Evolutionary conservation across 352 stramenopile genomes (phyloP), one percentile per base, ranked within the genome.

Genomic region (Phytophthora gonapodyides): DNA sequence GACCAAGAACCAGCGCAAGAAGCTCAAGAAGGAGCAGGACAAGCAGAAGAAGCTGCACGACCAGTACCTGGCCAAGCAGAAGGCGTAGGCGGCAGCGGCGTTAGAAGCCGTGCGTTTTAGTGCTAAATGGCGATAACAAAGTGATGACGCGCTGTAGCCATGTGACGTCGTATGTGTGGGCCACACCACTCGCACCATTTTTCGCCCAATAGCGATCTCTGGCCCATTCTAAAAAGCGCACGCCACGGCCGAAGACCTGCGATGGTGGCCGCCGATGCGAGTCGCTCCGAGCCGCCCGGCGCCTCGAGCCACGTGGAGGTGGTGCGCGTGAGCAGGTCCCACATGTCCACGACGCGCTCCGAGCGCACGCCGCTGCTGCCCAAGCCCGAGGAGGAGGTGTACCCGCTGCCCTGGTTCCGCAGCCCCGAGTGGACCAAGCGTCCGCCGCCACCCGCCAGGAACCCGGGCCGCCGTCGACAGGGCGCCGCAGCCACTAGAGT

Each of bases 41-140:
- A 95, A 95, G 75, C 86, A 95, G 62, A 91, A 92, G 69, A 95
- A 93, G 68, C 72, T 93, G 43, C 76, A 92, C 59, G 82, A 93
- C 17, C 41, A 63, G 3, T 91, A 88, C 64, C 55, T 93, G 33
- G 59, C 70, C 48, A 73, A 73, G 45, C 47, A 68, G 45, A 74
- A 66, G 51, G 38, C 45, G 21, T 63, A 66, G 2, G 33, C 7
- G 16, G 3, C 12, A 48, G 24, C 16, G 16, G 19, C 15, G 4
- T 27, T 27, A 27, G 24, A 27, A 24, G n/a, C n/a, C n/a, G n/a
- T n/a, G n/a, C n/a, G n/a, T n/a, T n/a, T n/a, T n/a, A n/a, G n/a
- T n/a, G n/a, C n/a, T n/a, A n/a, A n/a, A 13, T 16, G 48, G 11
- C 13, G 46, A 61, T 17, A 27, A 38, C 35, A 35, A 45, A 2